phyloP scores from a whole-genome alignment of 768 basidiomycete species.

The Suillus cothurnatus region DNA sequence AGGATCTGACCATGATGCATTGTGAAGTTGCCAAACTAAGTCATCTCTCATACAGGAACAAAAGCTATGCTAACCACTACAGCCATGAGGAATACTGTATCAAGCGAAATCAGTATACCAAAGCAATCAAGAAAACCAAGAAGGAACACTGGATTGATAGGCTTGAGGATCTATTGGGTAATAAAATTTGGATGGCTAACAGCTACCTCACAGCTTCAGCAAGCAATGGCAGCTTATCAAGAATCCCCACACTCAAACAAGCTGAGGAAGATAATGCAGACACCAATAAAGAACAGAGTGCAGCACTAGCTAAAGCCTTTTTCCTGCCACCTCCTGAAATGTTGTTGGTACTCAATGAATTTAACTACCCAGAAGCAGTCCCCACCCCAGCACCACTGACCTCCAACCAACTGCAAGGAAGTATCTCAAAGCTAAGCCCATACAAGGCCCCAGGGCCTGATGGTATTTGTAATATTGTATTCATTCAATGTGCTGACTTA shows the following conservation, averaged over 20 bases:
- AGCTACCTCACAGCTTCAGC: conserved; percentile 18
- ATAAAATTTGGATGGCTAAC: conserved; percentile 28
- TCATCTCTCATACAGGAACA: too few species aligned
- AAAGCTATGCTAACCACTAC: neutral
- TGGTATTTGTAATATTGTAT: conserved; percentile 28
- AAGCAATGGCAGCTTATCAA: neutral
- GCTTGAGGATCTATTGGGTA: conserved; percentile 21
- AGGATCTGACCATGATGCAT: neutral
- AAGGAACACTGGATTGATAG: conserved; percentile 24
- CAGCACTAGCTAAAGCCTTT: conserved; percentile 20
- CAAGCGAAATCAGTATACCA: neutral
- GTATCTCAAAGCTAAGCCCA: conserved; percentile 16
- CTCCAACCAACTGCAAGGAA: conserved; percentile 11
- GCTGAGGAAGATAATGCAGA: neutral
- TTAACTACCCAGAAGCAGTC: conserved; percentile 12
- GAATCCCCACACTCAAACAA: conserved; percentile 7
- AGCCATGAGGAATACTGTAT: neutral
- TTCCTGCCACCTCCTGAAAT: conserved; percentile 22
- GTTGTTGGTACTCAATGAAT: conserved; percentile 1
- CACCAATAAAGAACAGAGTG: conserved; percentile 25
- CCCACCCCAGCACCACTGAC: neutral
- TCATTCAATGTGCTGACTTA: conserved; percentile 18
- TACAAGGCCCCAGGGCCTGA: conserved; percentile 30
- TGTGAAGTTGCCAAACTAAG: neutral
- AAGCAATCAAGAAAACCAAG: conserved; percentile 37